Evolutionary conservation across 805 yeast species (phyloP), one percentile per base, ranked within the genome.

Genomic region (Teunomyces cretensis): DNA sequence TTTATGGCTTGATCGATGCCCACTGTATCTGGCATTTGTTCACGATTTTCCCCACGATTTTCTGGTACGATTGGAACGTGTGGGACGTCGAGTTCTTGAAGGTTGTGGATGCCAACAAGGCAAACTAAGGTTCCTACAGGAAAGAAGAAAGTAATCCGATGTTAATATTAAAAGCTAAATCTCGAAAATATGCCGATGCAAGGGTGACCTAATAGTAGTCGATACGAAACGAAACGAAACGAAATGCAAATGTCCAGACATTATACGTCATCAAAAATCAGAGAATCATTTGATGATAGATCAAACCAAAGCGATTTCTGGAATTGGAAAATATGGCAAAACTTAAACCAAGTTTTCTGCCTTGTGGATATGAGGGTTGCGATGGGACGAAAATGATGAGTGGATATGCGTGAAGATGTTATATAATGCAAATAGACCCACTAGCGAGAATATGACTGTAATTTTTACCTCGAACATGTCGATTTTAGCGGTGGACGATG

Each of bases 1-100:
- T 58, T 42, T 45, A 31, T 12, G 54, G 61, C 39, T 74, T 87
- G 32, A 55, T 94, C 0, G 99, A 94, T 66, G 96, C 97, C 0
- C 99, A 94, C 65, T 81, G 97, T 0, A 57, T 92, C 32, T 94
- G 99, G 99, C 99, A 94, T 62, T 74, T 86, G 22, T 79, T 88
- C 15, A 94, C 99, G 0, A 82, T 91, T 1, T 62, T 88, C 57
- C 98, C 98, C 0, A 81, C 92, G 0, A 67, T 79, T 46, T 76
- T 79, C 49, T 80, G 96, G 80, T 91, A 86, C 61, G 79, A 77
- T 33, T 86, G 77, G 77, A 69, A 67, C 44, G 60, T 72, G 14
- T 72, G 77, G 77, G 76, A 72, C 42, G 46, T 72, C 31, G 77
- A 72, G 47, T 35, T 45, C 32, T 33, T 31, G 14, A 50, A 47